These are phyloP conservation scores for Bolboschoenus planiculmis DNA, from an alignment of 176 grass and related monocot genomes.

Conservation along the genomic window DNA sequence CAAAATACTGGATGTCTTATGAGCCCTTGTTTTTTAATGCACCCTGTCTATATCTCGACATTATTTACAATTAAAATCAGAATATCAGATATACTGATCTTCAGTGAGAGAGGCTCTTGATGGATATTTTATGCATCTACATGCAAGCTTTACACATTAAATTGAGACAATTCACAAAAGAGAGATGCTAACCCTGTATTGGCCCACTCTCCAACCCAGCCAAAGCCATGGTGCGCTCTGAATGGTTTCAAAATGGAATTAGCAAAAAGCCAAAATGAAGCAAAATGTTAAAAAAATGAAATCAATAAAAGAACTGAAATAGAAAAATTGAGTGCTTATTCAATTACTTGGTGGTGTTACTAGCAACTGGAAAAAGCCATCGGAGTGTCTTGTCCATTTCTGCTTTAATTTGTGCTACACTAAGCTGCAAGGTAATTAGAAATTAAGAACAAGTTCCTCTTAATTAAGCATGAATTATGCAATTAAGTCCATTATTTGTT, in stretches of 20 bases:
- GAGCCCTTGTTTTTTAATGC: not conserved
- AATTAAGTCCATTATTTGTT: not conserved
- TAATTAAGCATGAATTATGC: not conserved
- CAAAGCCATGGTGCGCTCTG: constrained; percentile 91
- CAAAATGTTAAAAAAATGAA: constrained; percentile 18
- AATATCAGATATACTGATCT: not conserved
- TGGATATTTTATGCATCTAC: not conserved
- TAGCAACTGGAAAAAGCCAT: constrained; percentile 83
- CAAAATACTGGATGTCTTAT: not conserved
- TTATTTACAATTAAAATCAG: not conserved
- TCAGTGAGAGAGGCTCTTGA: not conserved
- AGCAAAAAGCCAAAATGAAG: constrained; percentile 28
- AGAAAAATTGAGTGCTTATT: constrained; percentile 1
- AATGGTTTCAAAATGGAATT: constrained; percentile 14
- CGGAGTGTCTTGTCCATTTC: constrained; percentile 90
- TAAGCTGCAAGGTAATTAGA: constrained; percentile 58
- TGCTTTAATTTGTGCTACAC: constrained; percentile 65
- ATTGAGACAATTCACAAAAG: not conserved
- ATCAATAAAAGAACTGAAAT: constrained; percentile 9
- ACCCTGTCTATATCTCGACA: not conserved
- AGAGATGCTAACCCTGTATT: constrained; percentile 67
- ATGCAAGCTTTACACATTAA: not conserved
- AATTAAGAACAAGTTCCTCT: not conserved
- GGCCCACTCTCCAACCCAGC: constrained; percentile 99
- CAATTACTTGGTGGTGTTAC: constrained; percentile 84